Conservation (phyloP, 75 land plant species). For the Cunninghamia lanceolata region DNA sequence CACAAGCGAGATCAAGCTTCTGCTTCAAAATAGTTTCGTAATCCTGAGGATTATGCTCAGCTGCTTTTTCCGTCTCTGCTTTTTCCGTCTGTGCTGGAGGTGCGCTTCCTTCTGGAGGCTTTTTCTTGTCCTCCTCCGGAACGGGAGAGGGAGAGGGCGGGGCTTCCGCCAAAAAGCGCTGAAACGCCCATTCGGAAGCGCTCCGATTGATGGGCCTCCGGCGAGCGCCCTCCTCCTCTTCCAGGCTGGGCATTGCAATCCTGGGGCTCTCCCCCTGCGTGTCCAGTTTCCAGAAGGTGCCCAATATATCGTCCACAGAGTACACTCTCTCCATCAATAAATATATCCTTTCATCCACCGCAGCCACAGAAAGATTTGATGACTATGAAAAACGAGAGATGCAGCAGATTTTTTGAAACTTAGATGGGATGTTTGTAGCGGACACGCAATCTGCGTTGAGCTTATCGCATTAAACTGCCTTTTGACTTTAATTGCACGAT, state of each 20-base stretch:
- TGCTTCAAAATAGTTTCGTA: slow-evolving; percentile 42
- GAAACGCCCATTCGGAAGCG: slow-evolving; percentile 55
- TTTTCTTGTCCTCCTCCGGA: not conserved
- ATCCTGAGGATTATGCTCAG: slow-evolving; percentile 23
- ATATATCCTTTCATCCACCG: not conserved
- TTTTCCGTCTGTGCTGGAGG: slow-evolving; percentile 19
- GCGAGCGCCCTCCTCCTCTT: not conserved
- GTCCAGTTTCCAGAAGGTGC: slow-evolving; percentile 45
- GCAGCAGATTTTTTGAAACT: too few species aligned
- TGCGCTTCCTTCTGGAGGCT: not conserved
- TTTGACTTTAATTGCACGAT: too few species aligned
- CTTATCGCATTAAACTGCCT: too few species aligned
- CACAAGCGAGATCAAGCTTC: slow-evolving; percentile 53
- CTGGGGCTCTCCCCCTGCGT: slow-evolving; percentile 16
- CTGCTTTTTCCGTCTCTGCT: slow-evolving; percentile 14
- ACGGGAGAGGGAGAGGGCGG: not conserved
- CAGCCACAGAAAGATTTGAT: too few species aligned
- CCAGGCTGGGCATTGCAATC: not conserved
- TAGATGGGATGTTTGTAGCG: too few species aligned
- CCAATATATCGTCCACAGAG: slow-evolving; percentile 43
- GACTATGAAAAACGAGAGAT: too few species aligned
- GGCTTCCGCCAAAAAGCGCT: slow-evolving; percentile 22
- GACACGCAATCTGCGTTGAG: too few species aligned
- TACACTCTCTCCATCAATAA: slow-evolving; percentile 31
- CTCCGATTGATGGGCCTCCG: slow-evolving; percentile 27